phyloP scores from a whole-genome alignment of 164 flowering plant genomes.

The Magnolia changhungtana region DNA sequence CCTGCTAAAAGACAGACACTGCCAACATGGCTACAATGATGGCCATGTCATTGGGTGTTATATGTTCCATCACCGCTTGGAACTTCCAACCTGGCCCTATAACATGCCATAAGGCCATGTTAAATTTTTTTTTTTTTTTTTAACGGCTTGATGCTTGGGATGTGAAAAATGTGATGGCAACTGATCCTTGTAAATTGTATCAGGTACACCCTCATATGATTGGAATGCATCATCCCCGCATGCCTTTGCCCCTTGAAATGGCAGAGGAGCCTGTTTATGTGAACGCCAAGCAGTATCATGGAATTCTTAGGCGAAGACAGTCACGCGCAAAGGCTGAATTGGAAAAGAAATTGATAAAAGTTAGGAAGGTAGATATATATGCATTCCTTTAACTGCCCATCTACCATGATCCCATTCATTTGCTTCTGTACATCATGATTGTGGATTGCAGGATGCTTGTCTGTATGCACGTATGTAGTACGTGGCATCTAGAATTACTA shows the following conservation, averaged over 20 bases:
- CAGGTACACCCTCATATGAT: conserved; percentile 74
- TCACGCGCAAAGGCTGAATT: conserved; percentile 98
- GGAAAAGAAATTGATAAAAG: conserved; percentile 76
- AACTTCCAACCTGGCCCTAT: no score
- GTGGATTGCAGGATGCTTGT: no score
- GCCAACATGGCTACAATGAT: no score
- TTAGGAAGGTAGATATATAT: conserved; percentile 57
- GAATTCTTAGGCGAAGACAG: conserved; percentile 86
- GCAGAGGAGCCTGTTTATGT: conserved; percentile 94
- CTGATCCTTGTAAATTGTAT: conserved; percentile 9
- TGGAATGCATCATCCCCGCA: conserved; percentile 72
- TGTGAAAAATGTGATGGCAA: neutral
- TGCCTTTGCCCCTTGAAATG: conserved; percentile 90
- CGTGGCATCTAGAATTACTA: no score
- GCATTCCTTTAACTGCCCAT: neutral
- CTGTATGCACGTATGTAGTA: no score
- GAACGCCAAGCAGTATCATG: conserved; percentile 95
- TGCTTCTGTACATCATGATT: neutral
- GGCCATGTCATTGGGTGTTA: neutral
- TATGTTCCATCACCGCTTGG: no score
- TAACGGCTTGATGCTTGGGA: neutral
- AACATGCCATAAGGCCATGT: neutral
- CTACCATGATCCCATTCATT: neutral
- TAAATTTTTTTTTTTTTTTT: no score
- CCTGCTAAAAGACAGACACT: no score